Conservation (phyloP, 2,329 filamentous ascomycete genomes). For the Fusarium setosum region DNA sequence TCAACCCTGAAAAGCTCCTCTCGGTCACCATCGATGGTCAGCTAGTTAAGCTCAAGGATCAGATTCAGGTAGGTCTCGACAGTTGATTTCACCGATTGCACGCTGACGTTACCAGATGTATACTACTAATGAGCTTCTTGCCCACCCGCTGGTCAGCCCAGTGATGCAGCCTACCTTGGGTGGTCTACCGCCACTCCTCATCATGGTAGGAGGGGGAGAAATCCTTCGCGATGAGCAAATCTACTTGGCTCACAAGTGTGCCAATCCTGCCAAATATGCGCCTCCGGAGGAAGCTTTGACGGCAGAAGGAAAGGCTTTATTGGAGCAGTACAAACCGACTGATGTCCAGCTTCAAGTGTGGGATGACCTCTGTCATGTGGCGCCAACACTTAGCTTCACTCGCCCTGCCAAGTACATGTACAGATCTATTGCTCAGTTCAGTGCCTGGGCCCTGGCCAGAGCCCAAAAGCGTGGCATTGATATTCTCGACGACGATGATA, state of each 20-base stretch:
- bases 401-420: slow-evolving; percentile 98
- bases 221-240: slow-evolving; percentile 94
- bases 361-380: slow-evolving; percentile 94
- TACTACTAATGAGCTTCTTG: slow-evolving; percentile 84
- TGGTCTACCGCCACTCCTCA: slow-evolving; percentile 86
- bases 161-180: slow-evolving; percentile 89
- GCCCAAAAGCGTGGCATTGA: slow-evolving; percentile 85
- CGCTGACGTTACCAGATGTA: slow-evolving; percentile 65
- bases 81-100: background rate
- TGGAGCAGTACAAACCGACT: slow-evolving; percentile 81
- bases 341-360: slow-evolving; percentile 95
- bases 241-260: slow-evolving; percentile 93
- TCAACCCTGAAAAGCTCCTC: slow-evolving; percentile 54
- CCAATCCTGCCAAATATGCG: slow-evolving; percentile 82
- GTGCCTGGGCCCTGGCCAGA: slow-evolving; percentile 87
- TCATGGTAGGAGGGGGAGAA: slow-evolving; percentile 90
- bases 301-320: slow-evolving; percentile 67
- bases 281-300: slow-evolving; percentile 73
- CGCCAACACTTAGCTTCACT: slow-evolving; percentile 93
- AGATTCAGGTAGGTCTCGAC: slow-evolving; percentile 78
- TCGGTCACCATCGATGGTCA: slow-evolving; percentile 78
- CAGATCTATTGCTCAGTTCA: slow-evolving; percentile 90
- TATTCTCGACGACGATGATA: slow-evolving; percentile 81
- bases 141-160: slow-evolving; percentile 91
- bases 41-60: slow-evolving; percentile 81